Percentiles rank a stretch among this genome's conserved stretches.
These are phyloP conservation scores for Kwoniella sp. DNA, from an alignment of 768 basidiomycete species.

Conservation along the genomic window DNA sequence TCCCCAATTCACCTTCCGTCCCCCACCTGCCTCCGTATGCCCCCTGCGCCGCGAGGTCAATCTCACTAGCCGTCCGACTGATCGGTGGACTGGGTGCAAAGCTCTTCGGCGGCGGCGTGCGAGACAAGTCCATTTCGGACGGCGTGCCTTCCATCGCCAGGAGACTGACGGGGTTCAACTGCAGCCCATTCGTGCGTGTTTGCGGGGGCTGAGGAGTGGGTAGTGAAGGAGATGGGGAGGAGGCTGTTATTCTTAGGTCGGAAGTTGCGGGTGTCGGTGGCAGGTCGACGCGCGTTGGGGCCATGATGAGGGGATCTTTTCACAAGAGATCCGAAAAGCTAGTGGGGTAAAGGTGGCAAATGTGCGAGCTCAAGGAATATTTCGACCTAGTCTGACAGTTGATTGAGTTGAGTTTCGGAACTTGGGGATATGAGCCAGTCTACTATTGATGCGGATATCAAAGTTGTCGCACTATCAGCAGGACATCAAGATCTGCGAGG, in stretches of 20 bases:
- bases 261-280: neutral
- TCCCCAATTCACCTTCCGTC: constrained; percentile 33
- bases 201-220: neutral
- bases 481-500: no score
- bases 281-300: neutral
- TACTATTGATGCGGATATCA: no score
- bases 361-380: neutral
- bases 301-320: neutral
- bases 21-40: constrained; percentile 9
- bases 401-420: no score
- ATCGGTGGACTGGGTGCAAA: constrained; percentile 32
- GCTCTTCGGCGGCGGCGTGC: constrained; percentile 30
- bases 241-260: neutral
- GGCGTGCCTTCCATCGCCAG: constrained; percentile 1
- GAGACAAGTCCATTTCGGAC: constrained; percentile 8
- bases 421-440: no score
- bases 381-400: no score
- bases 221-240: neutral
- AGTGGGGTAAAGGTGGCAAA: neutral
- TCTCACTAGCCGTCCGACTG: constrained; percentile 9
- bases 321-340: neutral
- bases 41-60: neutral
- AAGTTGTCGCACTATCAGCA: no score
- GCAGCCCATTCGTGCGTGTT: neutral
- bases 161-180: neutral